phyloP scores from a whole-genome alignment of 2,329 filamentous ascomycete genomes.

The Colletotrichum navitas region DNA sequence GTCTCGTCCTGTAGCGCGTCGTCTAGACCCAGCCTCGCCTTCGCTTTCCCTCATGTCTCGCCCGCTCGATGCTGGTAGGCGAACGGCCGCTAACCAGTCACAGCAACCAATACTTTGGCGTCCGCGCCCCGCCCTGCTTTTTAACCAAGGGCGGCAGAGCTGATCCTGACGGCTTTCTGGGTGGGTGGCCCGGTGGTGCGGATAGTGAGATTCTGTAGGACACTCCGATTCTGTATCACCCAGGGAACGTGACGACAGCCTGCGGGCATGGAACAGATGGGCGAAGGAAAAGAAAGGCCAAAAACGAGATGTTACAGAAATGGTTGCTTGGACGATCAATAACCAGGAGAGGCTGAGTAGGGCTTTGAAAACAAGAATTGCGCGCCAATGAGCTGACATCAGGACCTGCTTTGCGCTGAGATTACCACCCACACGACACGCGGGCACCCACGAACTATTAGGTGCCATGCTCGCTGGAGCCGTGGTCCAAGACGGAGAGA shows the following conservation, averaged over 20 bases:
- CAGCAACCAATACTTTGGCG: neutral
- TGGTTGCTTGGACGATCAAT: slow-evolving; percentile 28
- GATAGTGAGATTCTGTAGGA: slow-evolving; percentile 33
- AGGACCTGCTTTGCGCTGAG: slow-evolving; percentile 40
- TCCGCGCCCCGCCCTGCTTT: neutral
- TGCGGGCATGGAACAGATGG: slow-evolving; percentile 8
- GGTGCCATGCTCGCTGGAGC: slow-evolving; percentile 26
- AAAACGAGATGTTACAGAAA: slow-evolving; percentile 41
- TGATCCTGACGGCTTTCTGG: slow-evolving; percentile 20
- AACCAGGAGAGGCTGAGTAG: slow-evolving; percentile 27
- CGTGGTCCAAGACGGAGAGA: slow-evolving; percentile 1
- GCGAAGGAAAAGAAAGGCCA: slow-evolving; percentile 19
- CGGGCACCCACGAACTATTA: slow-evolving; percentile 21
- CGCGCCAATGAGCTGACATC: slow-evolving; percentile 39
- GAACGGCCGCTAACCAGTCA: slow-evolving; percentile 38
- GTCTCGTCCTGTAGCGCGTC: slow-evolving; percentile 36
- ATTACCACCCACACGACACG: slow-evolving; percentile 41
- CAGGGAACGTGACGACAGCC: slow-evolving; percentile 8
- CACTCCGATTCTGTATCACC: slow-evolving; percentile 33
- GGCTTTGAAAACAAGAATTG: slow-evolving; percentile 25
- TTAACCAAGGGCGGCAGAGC: neutral
- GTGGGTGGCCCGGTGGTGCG: slow-evolving; percentile 18
- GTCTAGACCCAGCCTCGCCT: slow-evolving; percentile 35
- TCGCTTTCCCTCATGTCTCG: slow-evolving; percentile 37
- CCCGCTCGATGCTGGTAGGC: slow-evolving; percentile 22